These are phyloP conservation scores for Stentor coeruleus DNA, from an alignment of 73 alveolate genomes.

Conservation along the genomic window DNA sequence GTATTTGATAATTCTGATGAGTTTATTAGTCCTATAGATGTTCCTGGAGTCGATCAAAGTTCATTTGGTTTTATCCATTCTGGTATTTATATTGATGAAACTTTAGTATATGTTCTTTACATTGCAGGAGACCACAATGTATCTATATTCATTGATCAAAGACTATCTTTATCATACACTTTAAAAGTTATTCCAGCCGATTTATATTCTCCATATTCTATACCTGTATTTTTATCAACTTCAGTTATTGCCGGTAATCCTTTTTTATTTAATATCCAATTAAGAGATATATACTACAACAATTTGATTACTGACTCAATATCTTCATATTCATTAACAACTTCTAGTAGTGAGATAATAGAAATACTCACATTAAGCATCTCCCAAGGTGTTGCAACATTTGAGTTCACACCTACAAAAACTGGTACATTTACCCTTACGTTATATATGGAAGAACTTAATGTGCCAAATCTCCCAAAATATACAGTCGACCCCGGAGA, in stretches of 20 bases:
- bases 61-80: not conserved
- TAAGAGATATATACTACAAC: slow-evolving; percentile 11
- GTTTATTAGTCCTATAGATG: slow-evolving; percentile 2
- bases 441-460: not conserved
- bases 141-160: not conserved
- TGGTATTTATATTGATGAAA: not conserved
- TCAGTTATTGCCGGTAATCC: not conserved
- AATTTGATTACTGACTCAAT: not conserved
- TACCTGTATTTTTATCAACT: not conserved
- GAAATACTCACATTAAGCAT: not conserved
- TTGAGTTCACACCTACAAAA: not conserved
- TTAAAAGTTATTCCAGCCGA: not conserved
- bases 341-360: not conserved
- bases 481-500: not conserved
- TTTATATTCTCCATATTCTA: not conserved
- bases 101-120: not conserved
- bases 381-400: not conserved
- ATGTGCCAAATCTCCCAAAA: not conserved
- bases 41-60: not conserved
- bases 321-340: not conserved
- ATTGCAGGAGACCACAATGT: not conserved
- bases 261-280: not conserved
- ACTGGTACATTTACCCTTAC: not conserved
- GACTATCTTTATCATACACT: not conserved
- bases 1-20: not conserved